A percentile compares a stretch with the other conserved stretches of the same genome.
Conservation (phyloP, 75 land plant genomes). For the Pseudotsuga menziesii region DNA sequence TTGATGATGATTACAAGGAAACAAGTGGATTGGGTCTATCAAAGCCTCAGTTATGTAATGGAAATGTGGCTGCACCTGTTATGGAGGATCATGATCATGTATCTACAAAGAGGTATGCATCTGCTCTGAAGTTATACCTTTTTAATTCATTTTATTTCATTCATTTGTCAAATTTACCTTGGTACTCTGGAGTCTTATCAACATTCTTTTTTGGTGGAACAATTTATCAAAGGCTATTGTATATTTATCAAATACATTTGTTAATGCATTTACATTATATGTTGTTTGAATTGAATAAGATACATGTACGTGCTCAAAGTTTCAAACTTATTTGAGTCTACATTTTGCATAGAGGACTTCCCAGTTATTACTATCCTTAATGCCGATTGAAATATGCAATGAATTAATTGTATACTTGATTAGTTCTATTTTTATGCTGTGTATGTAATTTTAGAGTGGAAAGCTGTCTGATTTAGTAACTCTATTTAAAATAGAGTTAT, state of each 20-base stretch:
- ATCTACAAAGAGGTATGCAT: slow-evolving; percentile 6
- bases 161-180: background rate
- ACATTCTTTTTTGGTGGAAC: background rate
- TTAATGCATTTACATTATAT: slow-evolving; percentile 9
- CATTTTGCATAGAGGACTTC: background rate
- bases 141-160: background rate
- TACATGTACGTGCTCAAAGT: background rate
- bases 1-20: slow-evolving; percentile 2
- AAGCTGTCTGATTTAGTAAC: no score
- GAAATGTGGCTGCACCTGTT: slow-evolving; percentile 23
- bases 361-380: background rate
- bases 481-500: no score
- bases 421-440: no score
- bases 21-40: slow-evolving; percentile 26
- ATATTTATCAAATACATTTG: background rate
- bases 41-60: slow-evolving; percentile 30
- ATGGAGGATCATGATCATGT: slow-evolving; percentile 15
- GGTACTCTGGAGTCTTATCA: background rate
- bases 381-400: background rate
- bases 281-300: background rate
- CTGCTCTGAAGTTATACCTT: background rate
- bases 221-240: background rate
- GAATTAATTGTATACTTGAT: no score
- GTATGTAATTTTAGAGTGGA: no score
- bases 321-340: background rate